Evolutionary conservation across 2,329 filamentous ascomycete species (phyloP).

Genomic region (Colletotrichum karsti): DNA sequence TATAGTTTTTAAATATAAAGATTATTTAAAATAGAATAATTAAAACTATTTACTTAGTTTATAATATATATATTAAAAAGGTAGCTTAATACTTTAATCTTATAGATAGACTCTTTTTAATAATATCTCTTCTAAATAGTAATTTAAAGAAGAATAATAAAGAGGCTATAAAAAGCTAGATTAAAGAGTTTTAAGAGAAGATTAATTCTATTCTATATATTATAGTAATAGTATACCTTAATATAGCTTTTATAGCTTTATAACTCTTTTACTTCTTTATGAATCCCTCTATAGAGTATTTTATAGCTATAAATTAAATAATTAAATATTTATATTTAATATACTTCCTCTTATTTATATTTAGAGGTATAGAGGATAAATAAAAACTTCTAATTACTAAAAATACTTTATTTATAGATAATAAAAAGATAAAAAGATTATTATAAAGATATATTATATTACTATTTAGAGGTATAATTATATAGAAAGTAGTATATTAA

Average conservation of each 20-base stretch:
- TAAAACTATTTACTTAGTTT: no score
- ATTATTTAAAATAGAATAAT: no score
- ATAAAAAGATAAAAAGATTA: no score
- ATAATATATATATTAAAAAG: not conserved
- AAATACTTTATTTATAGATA: no score
- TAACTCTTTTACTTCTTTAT: constrained; percentile 20
- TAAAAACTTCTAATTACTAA: no score
- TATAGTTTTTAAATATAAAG: no score
- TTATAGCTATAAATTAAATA: not conserved
- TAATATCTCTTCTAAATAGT: no score
- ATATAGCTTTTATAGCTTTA: not conserved
- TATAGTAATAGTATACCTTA: not conserved
- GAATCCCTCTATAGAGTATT: not conserved
- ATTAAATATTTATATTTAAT: not conserved
- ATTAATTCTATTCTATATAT: constrained; percentile 10
- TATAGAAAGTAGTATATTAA: not conserved
- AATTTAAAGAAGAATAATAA: constrained; percentile 5
- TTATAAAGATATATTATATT: not conserved
- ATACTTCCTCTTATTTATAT: not conserved
- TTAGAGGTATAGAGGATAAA: not conserved
- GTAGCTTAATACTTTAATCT: not conserved
- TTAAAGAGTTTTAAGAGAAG: constrained; percentile 8
- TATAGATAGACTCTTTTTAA: not conserved
- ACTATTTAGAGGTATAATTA: not conserved
- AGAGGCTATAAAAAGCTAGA: not conserved